Conservation (phyloP, 176 grass and related monocot species). For the Aegilops longissima region DNA sequence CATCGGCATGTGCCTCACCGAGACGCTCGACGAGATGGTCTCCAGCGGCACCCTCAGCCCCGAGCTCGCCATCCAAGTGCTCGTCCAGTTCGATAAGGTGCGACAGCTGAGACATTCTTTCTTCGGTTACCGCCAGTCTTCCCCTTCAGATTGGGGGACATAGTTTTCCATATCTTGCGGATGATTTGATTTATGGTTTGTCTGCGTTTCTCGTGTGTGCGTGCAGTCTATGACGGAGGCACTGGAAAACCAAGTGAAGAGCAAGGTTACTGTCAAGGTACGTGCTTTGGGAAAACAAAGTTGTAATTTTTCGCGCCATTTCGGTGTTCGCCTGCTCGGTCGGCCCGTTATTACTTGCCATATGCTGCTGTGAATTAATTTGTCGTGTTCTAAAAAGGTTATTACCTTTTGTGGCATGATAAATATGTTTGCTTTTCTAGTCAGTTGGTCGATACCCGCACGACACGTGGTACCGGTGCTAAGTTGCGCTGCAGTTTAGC, state of each 20-base stretch:
- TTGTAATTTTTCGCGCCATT: background rate
- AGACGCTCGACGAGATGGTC: constrained; percentile 96
- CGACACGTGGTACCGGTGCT: background rate
- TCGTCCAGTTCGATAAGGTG: constrained; percentile 94
- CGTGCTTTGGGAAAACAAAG: background rate
- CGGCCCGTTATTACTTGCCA: background rate
- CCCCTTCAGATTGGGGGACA: background rate
- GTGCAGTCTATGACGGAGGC: constrained; percentile 93
- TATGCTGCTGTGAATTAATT: background rate
- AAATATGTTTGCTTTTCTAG: background rate
- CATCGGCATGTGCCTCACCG: constrained; percentile 91
- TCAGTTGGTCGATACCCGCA: background rate
- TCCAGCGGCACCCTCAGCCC: constrained; percentile 77
- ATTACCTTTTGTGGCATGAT: background rate
- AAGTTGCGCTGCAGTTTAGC: background rate
- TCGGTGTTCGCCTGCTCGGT: background rate
- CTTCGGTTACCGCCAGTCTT: background rate
- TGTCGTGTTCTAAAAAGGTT: background rate
- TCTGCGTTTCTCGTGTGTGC: background rate
- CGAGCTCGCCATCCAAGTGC: constrained; percentile 92
- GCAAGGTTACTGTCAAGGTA: constrained; percentile 89
- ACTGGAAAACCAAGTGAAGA: constrained; percentile 90
- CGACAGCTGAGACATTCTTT: background rate
- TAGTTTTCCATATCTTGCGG: too few species aligned
- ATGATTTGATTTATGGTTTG: background rate